phyloP scores from a whole-genome alignment of 2,329 filamentous ascomycete species.

The Elsinoe batatas region DNA sequence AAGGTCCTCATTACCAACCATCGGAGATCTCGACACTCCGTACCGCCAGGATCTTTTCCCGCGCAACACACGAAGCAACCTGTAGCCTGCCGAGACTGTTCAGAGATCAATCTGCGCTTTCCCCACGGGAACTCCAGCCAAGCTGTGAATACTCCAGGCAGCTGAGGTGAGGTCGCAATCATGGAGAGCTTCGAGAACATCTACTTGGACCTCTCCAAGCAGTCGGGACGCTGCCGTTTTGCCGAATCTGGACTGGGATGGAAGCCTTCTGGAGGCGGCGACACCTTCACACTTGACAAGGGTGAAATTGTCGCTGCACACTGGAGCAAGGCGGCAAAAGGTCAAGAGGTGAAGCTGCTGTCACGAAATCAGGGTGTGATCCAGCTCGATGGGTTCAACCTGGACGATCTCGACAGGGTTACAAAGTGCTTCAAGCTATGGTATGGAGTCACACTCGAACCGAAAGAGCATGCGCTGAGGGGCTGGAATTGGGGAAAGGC shows the following conservation, averaged over 20 bases:
- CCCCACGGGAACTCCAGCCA: background rate
- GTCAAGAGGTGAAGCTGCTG: conserved; percentile 87
- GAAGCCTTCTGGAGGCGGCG: conserved; percentile 79
- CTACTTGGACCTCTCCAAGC: conserved; percentile 88
- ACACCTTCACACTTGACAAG: conserved; percentile 87
- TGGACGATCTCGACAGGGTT: conserved; percentile 78
- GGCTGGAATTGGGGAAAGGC: conserved; percentile 99
- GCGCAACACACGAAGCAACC: background rate
- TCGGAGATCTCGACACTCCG: too few species aligned
- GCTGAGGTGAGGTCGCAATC: conserved; percentile 16
- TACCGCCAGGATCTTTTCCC: background rate
- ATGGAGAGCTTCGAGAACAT: conserved; percentile 96
- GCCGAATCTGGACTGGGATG: conserved; percentile 91
- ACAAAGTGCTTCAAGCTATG: conserved; percentile 94
- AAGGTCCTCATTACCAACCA: too few species aligned
- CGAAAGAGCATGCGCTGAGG: conserved; percentile 83
- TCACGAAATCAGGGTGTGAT: conserved; percentile 76
- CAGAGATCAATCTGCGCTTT: background rate
- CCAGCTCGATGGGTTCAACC: conserved; percentile 88
- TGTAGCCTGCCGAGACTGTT: background rate
- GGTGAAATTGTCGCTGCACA: conserved; percentile 77
- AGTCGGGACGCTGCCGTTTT: conserved; percentile 86
- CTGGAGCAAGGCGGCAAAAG: conserved; percentile 88
- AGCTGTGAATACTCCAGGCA: background rate
- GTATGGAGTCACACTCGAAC: conserved; percentile 90